Evolutionary conservation across 129 eudicot genomes (phyloP), one percentile per base, ranked within the genome.

Genomic region (Saposhnikovia divaricata): DNA sequence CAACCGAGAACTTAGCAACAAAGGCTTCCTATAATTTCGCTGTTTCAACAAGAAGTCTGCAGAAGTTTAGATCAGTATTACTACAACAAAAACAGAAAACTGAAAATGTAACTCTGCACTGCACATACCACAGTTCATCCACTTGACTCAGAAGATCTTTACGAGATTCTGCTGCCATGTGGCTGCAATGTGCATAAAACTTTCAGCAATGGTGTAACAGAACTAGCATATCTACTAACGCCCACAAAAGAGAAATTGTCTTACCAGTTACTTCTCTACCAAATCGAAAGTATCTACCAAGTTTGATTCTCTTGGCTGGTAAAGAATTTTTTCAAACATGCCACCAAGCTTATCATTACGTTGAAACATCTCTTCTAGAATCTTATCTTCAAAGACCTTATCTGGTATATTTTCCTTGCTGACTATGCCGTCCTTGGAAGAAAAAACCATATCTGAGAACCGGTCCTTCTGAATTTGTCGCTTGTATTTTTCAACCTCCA

Each of bases 401-500:
- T 72, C 28, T 6, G 79, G 77, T 18, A 77, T 79, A 61, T 70
- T 83, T 3, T 78, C 77, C 42, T 43, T 74, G 5, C 80, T 25
- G 47, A 81, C 87, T 9, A 61, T 25, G 69, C 45, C 77, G 34
- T 82, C 75, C 18, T 91, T 43, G 13, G 89, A 86, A 21, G 89
- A 83, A 39, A 93, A 93, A 14, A 93, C 92, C 68, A 90, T 74
- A 77, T 93, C 93, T 0, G 93, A 90, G 23, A 89, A 77, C 12
- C 89, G 86, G 38, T 85, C 91, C 85, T 93, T 93, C 57, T 82
- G 85, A 23, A 84, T 86, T 77, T 93, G 92, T 21, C 92, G 80
- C 3, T 78, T 68, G 68, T 89, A 91, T 66, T 87, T 93, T 40
- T 86, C 94, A 37, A 78, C 86, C 53, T 89, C 98, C 73, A 76